Conservation (phyloP, 306 rosid species). For the Cicer chorassanicum region DNA sequence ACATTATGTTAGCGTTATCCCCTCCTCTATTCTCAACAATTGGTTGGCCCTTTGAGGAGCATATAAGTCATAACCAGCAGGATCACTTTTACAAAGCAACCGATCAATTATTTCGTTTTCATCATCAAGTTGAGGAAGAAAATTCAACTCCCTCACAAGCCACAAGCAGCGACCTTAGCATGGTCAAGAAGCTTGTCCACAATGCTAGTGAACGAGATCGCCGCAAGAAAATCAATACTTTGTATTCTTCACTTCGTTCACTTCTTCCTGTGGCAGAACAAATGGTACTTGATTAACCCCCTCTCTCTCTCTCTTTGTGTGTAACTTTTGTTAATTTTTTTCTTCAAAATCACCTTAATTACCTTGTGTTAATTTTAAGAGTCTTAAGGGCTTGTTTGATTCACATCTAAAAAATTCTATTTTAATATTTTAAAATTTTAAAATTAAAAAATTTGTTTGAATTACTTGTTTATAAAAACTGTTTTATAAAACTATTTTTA, state of each 20-base stretch:
- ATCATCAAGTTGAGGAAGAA: slow-evolving; percentile 16
- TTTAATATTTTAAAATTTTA: no score
- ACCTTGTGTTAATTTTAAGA: no score
- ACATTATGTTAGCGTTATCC: slow-evolving; percentile 45
- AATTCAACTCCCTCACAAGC: slow-evolving; percentile 32
- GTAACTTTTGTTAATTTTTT: no score
- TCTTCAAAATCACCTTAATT: no score
- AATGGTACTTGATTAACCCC: slow-evolving; percentile 49
- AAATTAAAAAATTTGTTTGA: no score
- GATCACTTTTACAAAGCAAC: not conserved
- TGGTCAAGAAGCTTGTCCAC: slow-evolving; percentile 71
- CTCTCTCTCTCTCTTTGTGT: not conserved
- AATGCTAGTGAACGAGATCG: slow-evolving; percentile 90
- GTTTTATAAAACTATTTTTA: no score
- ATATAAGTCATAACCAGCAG: slow-evolving; percentile 22
- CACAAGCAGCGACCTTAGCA: not conserved
- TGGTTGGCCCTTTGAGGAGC: slow-evolving; percentile 49
- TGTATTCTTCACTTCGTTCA: slow-evolving; percentile 74
- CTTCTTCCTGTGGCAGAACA: slow-evolving; percentile 66
- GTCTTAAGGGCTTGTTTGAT: no score
- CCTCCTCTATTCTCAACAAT: slow-evolving; percentile 45
- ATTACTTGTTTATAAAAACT: no score
- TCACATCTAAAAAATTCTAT: no score
- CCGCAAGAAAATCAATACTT: slow-evolving; percentile 72
- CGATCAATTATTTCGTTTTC: not conserved